phyloP scores from a whole-genome alignment of 208 protist species.

The Lotmaria passim region DNA sequence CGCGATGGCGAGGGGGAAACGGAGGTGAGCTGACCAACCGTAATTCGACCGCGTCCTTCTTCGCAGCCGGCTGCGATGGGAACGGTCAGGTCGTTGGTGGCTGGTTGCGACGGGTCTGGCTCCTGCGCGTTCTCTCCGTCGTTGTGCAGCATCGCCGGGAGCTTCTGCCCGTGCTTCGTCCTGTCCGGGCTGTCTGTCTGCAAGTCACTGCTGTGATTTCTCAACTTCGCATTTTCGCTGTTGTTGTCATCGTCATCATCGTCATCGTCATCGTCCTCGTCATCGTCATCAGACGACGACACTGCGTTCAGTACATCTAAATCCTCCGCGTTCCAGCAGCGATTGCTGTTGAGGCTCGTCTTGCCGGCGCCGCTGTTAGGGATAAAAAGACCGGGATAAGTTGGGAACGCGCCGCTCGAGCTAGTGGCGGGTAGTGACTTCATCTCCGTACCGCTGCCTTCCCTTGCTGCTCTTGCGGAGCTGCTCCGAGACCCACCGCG shows the following conservation, averaged over 20 bases:
- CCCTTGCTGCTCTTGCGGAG: background rate
- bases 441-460: background rate
- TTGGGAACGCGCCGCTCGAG: background rate
- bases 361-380: background rate
- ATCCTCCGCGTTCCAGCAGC: constrained; percentile 10
- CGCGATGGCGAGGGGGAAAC: constrained; percentile 18
- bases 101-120: constrained; percentile 16
- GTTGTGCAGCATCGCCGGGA: background rate
- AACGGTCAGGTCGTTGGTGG: background rate
- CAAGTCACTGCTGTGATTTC: background rate
- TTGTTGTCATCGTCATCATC: background rate
- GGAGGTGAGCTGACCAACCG: constrained; percentile 21
- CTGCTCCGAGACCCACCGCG: too few relatives aligned
- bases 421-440: background rate
- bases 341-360: background rate
- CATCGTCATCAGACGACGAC: constrained; percentile 3
- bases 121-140: background rate
- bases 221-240: background rate
- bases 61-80: background rate
- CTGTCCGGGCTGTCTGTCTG: background rate
- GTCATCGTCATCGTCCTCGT: background rate
- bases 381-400: background rate
- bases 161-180: background rate
- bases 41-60: background rate
- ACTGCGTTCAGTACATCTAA: constrained; percentile 8